These are phyloP conservation scores for Alternaria atra DNA, from an alignment of 2,329 filamentous ascomycete genomes.

Conservation along the genomic window DNA sequence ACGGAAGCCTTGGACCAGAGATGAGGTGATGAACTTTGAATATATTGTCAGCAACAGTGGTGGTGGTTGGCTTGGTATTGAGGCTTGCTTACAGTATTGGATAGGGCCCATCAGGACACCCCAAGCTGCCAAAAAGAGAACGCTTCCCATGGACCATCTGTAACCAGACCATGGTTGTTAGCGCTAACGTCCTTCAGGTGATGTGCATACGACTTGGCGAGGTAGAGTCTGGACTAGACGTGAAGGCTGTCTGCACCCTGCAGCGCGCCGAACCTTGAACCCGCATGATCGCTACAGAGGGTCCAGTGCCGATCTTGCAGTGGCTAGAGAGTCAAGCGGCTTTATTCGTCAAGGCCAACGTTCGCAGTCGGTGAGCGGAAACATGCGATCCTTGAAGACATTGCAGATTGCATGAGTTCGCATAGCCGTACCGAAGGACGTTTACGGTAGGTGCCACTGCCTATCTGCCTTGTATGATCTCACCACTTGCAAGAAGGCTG, in stretches of 20 bases:
- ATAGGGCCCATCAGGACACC: constrained; percentile 92
- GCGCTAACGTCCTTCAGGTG: constrained; percentile 40
- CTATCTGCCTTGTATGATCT: constrained; percentile 31
- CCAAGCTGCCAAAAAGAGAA: constrained; percentile 91
- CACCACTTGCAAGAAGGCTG: constrained; percentile 24
- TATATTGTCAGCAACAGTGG: constrained; percentile 27
- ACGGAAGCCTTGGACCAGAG: constrained; percentile 85
- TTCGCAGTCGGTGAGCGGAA: constrained; percentile 22
- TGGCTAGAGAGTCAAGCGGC: constrained; percentile 49
- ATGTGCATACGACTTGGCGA: constrained; percentile 35
- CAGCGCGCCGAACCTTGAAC: constrained; percentile 50
- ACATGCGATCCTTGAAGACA: constrained; percentile 18
- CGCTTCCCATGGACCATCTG: constrained; percentile 94
- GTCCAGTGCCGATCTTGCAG: constrained; percentile 44
- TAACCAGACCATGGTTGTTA: constrained; percentile 47
- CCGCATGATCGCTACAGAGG: constrained; percentile 53
- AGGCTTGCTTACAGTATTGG: constrained; percentile 67
- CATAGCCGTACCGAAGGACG: constrained; percentile 40
- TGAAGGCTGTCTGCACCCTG: constrained; percentile 43
- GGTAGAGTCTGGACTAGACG: constrained; percentile 40
- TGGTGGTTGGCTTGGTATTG: constrained; percentile 17
- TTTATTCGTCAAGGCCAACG: constrained; percentile 31
- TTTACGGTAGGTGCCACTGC: constrained; percentile 39
- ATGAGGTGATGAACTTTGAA: constrained; percentile 76
- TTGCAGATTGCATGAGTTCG: constrained; percentile 44